These are phyloP conservation scores for Fusarium neocosmosporiellum DNA, from an alignment of 2,329 filamentous ascomycete species.

Conservation along the genomic window DNA sequence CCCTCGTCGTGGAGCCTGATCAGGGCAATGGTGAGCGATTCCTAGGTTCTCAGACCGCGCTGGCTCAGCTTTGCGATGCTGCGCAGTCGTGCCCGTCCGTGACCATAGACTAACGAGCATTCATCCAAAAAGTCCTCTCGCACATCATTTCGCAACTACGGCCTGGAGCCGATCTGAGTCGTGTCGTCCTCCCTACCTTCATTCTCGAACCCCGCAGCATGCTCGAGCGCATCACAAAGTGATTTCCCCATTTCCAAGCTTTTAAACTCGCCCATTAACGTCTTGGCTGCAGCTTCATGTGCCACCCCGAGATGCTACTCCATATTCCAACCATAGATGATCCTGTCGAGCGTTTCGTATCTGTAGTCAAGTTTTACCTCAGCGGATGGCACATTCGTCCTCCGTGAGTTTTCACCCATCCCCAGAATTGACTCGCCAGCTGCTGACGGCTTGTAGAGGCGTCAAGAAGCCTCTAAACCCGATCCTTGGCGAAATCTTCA, in stretches of 20 bases:
- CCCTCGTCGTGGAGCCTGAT: conserved; percentile 86
- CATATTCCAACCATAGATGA: conserved; percentile 90
- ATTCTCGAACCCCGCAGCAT: conserved; percentile 98
- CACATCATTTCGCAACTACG: conserved; percentile 98
- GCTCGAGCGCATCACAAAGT: conserved; percentile 99
- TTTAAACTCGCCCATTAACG: conserved; percentile 16
- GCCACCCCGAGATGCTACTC: conserved; percentile 94
- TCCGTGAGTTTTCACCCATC: conserved; percentile 70
- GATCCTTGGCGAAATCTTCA: conserved; percentile 93
- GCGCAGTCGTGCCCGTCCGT: neutral
- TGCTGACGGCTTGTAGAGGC: conserved; percentile 67
- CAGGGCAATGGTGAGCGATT: conserved; percentile 83
- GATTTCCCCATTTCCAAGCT: conserved; percentile 31
- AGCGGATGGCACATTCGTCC: conserved; percentile 99
- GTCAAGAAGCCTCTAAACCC: conserved; percentile 99
- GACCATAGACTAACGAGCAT: conserved; percentile 26
- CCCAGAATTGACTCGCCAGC: conserved; percentile 6
- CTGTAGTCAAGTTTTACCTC: conserved; percentile 97
- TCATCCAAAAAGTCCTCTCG: conserved; percentile 75
- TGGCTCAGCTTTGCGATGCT: conserved; percentile 11
- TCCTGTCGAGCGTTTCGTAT: conserved; percentile 88
- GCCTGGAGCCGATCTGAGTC: conserved; percentile 92
- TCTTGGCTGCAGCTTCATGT: conserved; percentile 84
- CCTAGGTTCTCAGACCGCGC: conserved; percentile 8
- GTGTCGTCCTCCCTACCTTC: conserved; percentile 95